Evolutionary conservation across 805 yeast genomes (phyloP).

Genomic region (Metschnikowia lunata): DNA sequence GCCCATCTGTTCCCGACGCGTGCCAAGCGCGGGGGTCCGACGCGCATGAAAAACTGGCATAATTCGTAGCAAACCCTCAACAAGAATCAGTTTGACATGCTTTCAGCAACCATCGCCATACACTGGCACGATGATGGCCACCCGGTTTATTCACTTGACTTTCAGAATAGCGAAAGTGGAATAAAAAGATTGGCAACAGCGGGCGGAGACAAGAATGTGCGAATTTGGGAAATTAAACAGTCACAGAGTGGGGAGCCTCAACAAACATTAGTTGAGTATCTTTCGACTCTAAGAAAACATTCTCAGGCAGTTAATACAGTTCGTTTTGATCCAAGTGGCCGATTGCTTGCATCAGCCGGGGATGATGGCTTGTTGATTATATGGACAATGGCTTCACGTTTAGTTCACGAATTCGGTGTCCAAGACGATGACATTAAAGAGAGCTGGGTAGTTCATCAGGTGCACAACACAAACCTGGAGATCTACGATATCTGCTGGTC

Average conservation of each 20-base stretch:
- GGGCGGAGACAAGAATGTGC: slow-evolving; percentile 91
- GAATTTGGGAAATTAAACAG: slow-evolving; percentile 44
- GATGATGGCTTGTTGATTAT: slow-evolving; percentile 88
- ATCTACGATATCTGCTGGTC: slow-evolving; percentile 93
- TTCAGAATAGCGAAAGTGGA: slow-evolving; percentile 42
- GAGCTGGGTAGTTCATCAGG: slow-evolving; percentile 64
- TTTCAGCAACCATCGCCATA: slow-evolving; percentile 47
- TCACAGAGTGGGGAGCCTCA: slow-evolving; percentile 2
- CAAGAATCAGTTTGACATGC: slow-evolving; percentile 20
- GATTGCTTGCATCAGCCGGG: slow-evolving; percentile 79
- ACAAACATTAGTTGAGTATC: slow-evolving; percentile 53
- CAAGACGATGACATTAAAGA: slow-evolving; percentile 57
- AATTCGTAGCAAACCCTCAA: too few relatives aligned
- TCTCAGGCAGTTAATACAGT: slow-evolving; percentile 94
- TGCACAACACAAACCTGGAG: slow-evolving; percentile 64
- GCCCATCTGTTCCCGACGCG: too few relatives aligned
- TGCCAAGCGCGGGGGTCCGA: too few relatives aligned
- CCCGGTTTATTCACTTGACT: slow-evolving; percentile 66
- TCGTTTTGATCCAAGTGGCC: slow-evolving; percentile 70
- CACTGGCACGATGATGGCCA: slow-evolving; percentile 75
- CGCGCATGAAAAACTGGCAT: too few relatives aligned
- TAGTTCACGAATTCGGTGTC: slow-evolving; percentile 57
- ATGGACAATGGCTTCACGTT: slow-evolving; percentile 61
- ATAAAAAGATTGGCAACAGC: slow-evolving; percentile 73
- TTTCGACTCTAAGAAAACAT: slow-evolving; percentile 80